Conservation (phyloP, 768 basidiomycete species). For the Royoungia palumana region DNA sequence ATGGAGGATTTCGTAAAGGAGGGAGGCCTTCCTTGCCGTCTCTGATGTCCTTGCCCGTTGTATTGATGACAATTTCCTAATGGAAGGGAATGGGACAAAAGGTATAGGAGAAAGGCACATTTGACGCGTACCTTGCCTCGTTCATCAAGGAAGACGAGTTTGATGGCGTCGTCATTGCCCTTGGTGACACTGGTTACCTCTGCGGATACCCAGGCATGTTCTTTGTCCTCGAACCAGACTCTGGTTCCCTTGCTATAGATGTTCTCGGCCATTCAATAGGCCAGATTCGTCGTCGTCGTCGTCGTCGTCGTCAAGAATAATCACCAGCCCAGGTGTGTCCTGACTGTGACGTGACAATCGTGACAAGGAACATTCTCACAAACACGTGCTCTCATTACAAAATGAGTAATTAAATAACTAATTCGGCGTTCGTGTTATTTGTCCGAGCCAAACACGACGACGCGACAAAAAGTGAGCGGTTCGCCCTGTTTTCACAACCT, state of each 20-base stretch:
- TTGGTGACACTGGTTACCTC: constrained; percentile 70
- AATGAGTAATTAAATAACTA: neutral
- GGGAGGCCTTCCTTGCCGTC: constrained; percentile 79
- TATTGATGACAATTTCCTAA: constrained; percentile 77
- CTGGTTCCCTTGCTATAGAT: constrained; percentile 88
- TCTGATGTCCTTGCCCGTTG: constrained; percentile 76
- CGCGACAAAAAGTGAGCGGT: constrained; percentile 8
- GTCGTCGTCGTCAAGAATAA: constrained; percentile 18
- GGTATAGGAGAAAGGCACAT: constrained; percentile 7
- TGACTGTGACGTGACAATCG: constrained; percentile 24
- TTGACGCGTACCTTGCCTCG: constrained; percentile 71
- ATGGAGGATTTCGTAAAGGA: constrained; percentile 92
- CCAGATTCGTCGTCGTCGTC: constrained; percentile 21
- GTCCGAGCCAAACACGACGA: constrained; percentile 19
- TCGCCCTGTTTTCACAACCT: constrained; percentile 4
- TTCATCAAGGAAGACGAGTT: constrained; percentile 84
- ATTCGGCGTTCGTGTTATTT: constrained; percentile 17
- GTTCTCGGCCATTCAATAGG: constrained; percentile 85
- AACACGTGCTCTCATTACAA: constrained; percentile 12
- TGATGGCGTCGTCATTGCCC: constrained; percentile 69
- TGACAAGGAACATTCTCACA: constrained; percentile 19
- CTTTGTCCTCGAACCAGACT: constrained; percentile 93
- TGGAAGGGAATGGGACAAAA: neutral
- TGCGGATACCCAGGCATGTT: constrained; percentile 90
- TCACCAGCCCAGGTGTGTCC: too few species aligned